Conservation (phyloP, 2,329 filamentous ascomycete genomes). For the Xenosphaeropsis pyriputrescens region DNA sequence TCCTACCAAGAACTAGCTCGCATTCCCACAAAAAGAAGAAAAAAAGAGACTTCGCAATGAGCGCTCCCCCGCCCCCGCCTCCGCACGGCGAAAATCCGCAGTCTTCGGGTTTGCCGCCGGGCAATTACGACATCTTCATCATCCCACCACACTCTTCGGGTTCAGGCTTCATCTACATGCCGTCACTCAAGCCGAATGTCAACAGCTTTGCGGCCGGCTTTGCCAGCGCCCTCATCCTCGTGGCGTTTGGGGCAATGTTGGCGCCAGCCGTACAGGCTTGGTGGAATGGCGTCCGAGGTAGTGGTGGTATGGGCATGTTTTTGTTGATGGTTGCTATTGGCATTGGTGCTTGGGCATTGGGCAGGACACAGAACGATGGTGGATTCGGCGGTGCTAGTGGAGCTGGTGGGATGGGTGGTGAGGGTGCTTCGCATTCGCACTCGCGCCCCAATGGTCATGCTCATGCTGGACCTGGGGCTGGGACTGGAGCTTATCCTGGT, state of each 20-base stretch:
- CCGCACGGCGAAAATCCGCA: constrained; percentile 72
- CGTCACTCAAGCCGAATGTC: constrained; percentile 68
- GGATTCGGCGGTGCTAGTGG: constrained; percentile 19
- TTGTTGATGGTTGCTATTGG: constrained; percentile 61
- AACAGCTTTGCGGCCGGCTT: constrained; percentile 89
- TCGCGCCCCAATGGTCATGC: not conserved
- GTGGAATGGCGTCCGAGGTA: constrained; percentile 55
- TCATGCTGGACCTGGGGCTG: constrained; percentile 1
- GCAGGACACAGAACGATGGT: constrained; percentile 42
- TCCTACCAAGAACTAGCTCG: too few relatives aligned
- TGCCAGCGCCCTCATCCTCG: constrained; percentile 56
- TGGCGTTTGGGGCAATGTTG: constrained; percentile 59
- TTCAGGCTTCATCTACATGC: constrained; percentile 85
- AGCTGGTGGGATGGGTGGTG: constrained; percentile 5
- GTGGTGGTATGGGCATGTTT: constrained; percentile 59
- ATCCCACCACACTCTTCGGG: constrained; percentile 86
- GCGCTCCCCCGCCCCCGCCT: constrained; percentile 51
- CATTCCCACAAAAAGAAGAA: too few relatives aligned
- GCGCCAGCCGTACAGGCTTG: constrained; percentile 61
- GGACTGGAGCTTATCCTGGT: constrained; percentile 1
- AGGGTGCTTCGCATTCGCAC: constrained; percentile 3
- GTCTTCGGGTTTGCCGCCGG: constrained; percentile 61
- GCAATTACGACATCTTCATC: constrained; percentile 95
- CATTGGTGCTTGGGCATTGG: constrained; percentile 64
- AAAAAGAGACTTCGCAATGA: not conserved